These are phyloP conservation scores for Flaveria brownii DNA, from an alignment of 129 eudicot genomes.

Conservation along the genomic window DNA sequence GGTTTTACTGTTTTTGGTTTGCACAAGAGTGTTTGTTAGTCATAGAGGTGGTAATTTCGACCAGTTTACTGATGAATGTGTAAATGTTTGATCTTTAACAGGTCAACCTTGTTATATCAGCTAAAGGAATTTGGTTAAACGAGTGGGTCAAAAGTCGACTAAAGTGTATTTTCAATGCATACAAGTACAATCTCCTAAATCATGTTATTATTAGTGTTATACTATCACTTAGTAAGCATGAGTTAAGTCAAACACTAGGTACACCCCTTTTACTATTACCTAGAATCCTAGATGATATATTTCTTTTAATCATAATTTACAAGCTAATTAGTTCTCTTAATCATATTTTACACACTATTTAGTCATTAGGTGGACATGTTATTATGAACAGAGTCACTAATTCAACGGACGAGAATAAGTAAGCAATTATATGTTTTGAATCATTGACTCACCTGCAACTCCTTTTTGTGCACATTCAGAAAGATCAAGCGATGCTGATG, in stretches of 20 bases:
- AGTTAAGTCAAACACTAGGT: no score
- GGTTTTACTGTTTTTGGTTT: constrained; percentile 65
- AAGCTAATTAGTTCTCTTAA: not conserved
- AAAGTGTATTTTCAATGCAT: not conserved
- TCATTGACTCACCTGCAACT: constrained; percentile 68
- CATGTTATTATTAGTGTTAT: not conserved
- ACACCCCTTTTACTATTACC: no score
- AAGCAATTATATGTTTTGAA: not conserved
- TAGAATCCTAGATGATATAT: not conserved
- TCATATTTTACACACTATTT: not conserved
- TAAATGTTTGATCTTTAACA: not conserved
- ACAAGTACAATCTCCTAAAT: not conserved
- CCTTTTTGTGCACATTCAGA: constrained; percentile 95
- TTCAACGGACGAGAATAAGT: not conserved
- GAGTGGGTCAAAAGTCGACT: not conserved
- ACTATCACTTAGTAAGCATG: not conserved
- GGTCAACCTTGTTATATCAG: not conserved
- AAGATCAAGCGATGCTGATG: constrained; percentile 52
- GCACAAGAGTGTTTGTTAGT: constrained; percentile 1
- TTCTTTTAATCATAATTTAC: not conserved
- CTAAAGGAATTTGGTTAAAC: not conserved
- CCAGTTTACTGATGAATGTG: not conserved
- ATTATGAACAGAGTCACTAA: not conserved
- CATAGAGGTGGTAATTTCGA: constrained; percentile 1
- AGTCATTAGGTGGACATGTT: constrained; percentile 8